These are phyloP conservation scores for Murraya koenigii DNA, from an alignment of 345 rosid genomes.

Conservation along the genomic window DNA sequence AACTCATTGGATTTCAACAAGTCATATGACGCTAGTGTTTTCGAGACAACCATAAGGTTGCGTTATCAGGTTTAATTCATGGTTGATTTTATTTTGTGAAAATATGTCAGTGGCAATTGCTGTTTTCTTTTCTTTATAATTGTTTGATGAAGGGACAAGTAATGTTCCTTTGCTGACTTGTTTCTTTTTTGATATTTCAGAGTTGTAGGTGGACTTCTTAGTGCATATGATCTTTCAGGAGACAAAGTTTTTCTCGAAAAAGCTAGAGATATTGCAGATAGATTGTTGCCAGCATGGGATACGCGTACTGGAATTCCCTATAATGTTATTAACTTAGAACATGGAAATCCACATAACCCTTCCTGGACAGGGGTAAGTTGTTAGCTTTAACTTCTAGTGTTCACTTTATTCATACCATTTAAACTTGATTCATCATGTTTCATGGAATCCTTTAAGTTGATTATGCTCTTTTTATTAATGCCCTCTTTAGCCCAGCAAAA, in stretches of 20 bases:
- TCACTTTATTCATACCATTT: background rate
- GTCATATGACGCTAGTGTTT: constrained; percentile 93
- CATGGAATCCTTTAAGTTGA: background rate
- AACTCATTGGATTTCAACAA: constrained; percentile 87
- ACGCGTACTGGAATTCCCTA: constrained; percentile 83
- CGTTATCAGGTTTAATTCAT: constrained; percentile 68
- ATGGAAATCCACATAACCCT: constrained; percentile 76
- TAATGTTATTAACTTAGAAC: constrained; percentile 79
- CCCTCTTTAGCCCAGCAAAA: background rate
- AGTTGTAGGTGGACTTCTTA: constrained; percentile 98
- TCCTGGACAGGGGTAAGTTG: constrained; percentile 93
- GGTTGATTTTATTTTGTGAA: constrained; percentile 28
- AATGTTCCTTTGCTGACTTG: constrained; percentile 9
- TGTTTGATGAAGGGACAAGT: background rate
- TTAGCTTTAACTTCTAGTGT: background rate
- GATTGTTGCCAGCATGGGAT: constrained; percentile 96
- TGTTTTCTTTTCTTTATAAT: background rate
- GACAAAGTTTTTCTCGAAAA: constrained; percentile 90
- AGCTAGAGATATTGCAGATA: constrained; percentile 93
- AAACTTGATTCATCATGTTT: background rate
- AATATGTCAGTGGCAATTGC: background rate
- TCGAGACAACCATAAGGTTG: constrained; percentile 99
- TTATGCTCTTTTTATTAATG: background rate
- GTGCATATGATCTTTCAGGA: constrained; percentile 89
- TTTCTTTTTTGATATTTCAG: constrained; percentile 36